Evolutionary conservation across 2,329 filamentous ascomycete species (phyloP), one percentile per base, ranked within the genome.

Genomic region (Dothiorella sarmentorum): DNA sequence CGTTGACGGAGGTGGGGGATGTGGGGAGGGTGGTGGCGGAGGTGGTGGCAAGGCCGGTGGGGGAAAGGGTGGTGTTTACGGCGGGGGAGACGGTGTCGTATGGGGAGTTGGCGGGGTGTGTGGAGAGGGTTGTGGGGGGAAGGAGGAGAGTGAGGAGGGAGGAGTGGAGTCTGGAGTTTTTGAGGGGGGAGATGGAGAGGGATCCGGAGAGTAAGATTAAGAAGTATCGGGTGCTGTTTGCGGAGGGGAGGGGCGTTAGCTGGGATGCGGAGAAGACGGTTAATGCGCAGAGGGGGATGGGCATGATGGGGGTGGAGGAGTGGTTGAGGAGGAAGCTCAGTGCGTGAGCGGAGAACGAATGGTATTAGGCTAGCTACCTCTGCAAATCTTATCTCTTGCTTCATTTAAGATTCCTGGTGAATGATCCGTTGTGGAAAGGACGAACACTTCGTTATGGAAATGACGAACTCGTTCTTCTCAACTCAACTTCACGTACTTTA

Each of bases 71-170:
- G 1, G 74, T 88, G 0, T 86, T 79, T 67, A 76, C 80, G 3
- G 84, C 81, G 0, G 85, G 86, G 0, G 84, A 89, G 61, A 88
- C 85, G 0, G 64, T 88, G 3, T 80, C 75, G 13, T 89, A 88
- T 71, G 68, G 61, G 1, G 63, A 75, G 40, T 63, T 88, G 43
- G 84, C 81, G 3, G 78, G 82, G 18, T 62, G 82, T 5, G 66
- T 88, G 4, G 80, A 82, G 55, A 65, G 66, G 15, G 73, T 77
- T 3, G 73, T 73, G 7, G 71, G 73, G 0, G 20, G 35, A 22
- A 38, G 35, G 35, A 73, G 62, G 26, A 44, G 66, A 43, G 78
- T 87, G 18, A 65, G 69, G 58, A 76, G 78, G 42, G 80, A 82
- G 67, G 66, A 79, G 20, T 84, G 83, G 80, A 76, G 72, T 37